Percentiles rank a stretch among this genome's conserved stretches.
Conservation (phyloP, 2,329 filamentous ascomycete genomes). For the Fusarium kyushuense region DNA sequence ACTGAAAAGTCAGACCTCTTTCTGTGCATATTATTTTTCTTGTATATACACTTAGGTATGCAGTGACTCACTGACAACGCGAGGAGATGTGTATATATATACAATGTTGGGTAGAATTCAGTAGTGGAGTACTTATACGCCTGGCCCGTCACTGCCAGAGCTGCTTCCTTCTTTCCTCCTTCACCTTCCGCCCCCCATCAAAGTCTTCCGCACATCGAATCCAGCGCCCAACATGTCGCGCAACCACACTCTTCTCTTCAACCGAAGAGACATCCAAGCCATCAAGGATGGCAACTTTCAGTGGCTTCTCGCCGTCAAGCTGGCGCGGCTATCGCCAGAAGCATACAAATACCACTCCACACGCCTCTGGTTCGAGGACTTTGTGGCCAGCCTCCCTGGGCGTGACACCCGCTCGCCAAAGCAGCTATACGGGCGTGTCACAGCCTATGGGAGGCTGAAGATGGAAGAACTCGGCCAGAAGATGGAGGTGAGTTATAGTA, state of each 20-base stretch:
- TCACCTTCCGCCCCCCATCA: not conserved
- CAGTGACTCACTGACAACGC: too few relatives aligned
- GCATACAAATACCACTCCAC: not conserved
- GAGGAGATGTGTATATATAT: too few relatives aligned
- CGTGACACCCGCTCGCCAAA: not conserved
- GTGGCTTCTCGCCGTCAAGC: not conserved
- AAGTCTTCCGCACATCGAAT: not conserved
- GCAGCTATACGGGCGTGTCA: not conserved
- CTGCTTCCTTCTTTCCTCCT: not conserved
- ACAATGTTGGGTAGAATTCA: too few relatives aligned
- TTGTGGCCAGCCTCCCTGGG: not conserved
- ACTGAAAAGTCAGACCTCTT: too few relatives aligned
- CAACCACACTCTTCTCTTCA: not conserved
- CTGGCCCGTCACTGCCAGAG: too few relatives aligned
- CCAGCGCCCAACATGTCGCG: not conserved
- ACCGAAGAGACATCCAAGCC: not conserved
- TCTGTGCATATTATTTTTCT: too few relatives aligned
- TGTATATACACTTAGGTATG: too few relatives aligned
- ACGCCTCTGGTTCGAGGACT: not conserved
- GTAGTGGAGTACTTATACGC: too few relatives aligned
- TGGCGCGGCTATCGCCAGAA: accelerated
- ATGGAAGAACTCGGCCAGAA: not conserved
- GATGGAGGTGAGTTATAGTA: not conserved
- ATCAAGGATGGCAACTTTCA: not conserved
- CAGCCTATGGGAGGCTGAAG: not conserved